Base-by-base conservation (phyloP, 2,329 filamentous ascomycete species). In the Fusarium sp. region DNA sequence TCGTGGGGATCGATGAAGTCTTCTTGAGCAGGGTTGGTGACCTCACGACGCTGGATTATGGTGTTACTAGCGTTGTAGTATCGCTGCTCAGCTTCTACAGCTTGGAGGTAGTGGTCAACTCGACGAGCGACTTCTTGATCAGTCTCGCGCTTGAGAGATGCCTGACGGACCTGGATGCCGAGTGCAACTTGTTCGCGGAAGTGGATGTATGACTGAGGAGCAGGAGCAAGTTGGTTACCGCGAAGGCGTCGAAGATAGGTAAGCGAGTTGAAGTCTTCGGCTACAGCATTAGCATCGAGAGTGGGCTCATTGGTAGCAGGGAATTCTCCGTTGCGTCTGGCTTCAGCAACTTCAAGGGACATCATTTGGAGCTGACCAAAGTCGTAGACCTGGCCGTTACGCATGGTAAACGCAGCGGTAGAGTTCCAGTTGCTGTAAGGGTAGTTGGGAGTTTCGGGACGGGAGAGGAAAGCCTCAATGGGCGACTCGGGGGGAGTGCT, bases 161-260 rank as follows among this genome's bases (percentile, higher is more conserved):
- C 72, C 68, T 85, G 82, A 5, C 84, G 83, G 24, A 82, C 78
- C 8, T 75, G 73, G 51, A 85, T 84, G 9, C 74, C 74, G 8
- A 80, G 80, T 7, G 80, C 72, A 22, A 84, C 80, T 26, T 82
- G 76, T 15, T 84, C 75, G 1, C 75, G 77, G 1, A 83, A 54
- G 1, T 75, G 38, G 2, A 70, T 72, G 47, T 81, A 82, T 1
- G 75, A 54, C 3, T 76, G 54, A 0, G 73, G 47, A n/a, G 74
- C 70, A 13, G 73, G 75, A 2, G 65, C 45, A 12, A 61, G 58
- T 0, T 15, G 26, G 13, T 78, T 57, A 0, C 77, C 78, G 0
- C 78, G 80, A 10, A 75, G 68, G 6, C 77, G 56, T 1, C 78
- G 77, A 26, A 85, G 81, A 10, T 73, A 66, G 2, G 73, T 17